A percentile compares a stretch with the other conserved stretches of the same genome.
Conservation (phyloP, 805 yeast genomes). For the Groenewaldozyma tartarivorans region DNA sequence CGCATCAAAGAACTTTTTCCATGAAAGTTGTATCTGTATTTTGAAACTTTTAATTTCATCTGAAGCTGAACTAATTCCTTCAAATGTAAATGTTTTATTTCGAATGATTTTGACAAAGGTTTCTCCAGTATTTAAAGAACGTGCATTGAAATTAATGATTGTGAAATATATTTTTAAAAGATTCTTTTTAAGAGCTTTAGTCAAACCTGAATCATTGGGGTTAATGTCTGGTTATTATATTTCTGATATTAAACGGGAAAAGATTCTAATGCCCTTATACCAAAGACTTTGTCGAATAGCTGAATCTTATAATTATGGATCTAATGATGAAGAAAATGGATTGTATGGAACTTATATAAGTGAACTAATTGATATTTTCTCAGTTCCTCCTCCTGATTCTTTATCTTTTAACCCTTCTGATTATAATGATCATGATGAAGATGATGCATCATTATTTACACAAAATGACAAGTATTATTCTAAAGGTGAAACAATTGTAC, state of each 20-base stretch:
- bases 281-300: slow-evolving; percentile 1
- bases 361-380: not conserved
- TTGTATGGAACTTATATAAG: not conserved
- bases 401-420: not conserved
- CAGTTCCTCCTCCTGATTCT: not conserved
- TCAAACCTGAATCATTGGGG: slow-evolving; percentile 18
- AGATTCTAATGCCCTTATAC: slow-evolving; percentile 14
- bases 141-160: slow-evolving; percentile 10
- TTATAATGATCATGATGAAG: not conserved
- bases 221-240: slow-evolving; percentile 14
- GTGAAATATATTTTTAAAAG: slow-evolving; percentile 16
- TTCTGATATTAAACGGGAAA: slow-evolving; percentile 17
- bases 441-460: not conserved
- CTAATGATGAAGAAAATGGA: not conserved
- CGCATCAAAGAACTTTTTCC: slow-evolving; percentile 7
- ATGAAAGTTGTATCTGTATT: slow-evolving; percentile 6
- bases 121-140: slow-evolving; percentile 1
- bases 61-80: slow-evolving; percentile 14
- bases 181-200: slow-evolving; percentile 10
- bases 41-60: slow-evolving; percentile 11
- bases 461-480: slow-evolving; percentile 3
- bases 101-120: slow-evolving; percentile 10
- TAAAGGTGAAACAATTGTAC: slow-evolving; percentile 17
- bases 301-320: not conserved
- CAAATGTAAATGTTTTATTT: slow-evolving; percentile 12